These are phyloP conservation scores for Penicillium rolfsii DNA, from an alignment of 2,329 filamentous ascomycete species.

Conservation along the genomic window DNA sequence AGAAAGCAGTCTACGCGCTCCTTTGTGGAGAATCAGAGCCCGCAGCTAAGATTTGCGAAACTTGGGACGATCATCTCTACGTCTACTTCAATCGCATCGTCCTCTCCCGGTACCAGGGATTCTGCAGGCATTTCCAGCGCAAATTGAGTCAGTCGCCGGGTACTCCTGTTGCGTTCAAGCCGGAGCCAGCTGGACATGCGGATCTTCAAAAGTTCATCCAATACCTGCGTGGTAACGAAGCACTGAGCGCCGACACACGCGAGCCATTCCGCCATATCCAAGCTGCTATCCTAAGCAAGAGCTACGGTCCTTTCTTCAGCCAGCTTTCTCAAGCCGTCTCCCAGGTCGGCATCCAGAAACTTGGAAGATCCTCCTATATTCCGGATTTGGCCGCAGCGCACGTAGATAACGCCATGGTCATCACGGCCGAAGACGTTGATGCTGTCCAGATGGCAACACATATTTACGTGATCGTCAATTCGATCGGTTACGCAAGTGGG, in stretches of 20 bases:
- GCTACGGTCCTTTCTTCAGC: constrained; percentile 48
- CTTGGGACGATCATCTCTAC: constrained; percentile 87
- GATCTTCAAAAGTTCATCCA: constrained; percentile 45
- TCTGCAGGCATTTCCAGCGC: constrained; percentile 52
- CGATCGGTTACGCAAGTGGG: constrained; percentile 55
- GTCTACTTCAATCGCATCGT: constrained; percentile 85
- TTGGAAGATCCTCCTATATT: constrained; percentile 38
- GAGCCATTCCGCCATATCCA: constrained; percentile 52
- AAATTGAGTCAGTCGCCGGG: constrained; percentile 58
- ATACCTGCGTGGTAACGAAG: constrained; percentile 40
- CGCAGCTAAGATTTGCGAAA: constrained; percentile 74
- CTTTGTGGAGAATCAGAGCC: constrained; percentile 82
- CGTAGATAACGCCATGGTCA: constrained; percentile 53
- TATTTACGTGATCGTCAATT: constrained; percentile 67
- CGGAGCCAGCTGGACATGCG: constrained; percentile 56
- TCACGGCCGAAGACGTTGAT: constrained; percentile 55
- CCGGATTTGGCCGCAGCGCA: constrained; percentile 52
- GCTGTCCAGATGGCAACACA: constrained; percentile 71
- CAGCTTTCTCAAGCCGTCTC: constrained; percentile 47
- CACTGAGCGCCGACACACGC: constrained; percentile 44
- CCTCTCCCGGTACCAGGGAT: constrained; percentile 76
- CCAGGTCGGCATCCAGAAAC: constrained; percentile 34
- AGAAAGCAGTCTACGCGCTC: constrained; percentile 86
- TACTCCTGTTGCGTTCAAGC: constrained; percentile 57
- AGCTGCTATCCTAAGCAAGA: constrained; percentile 47